Evolutionary conservation across 495 filamentous ascomycete species (phyloP), one percentile per base, ranked within the genome.

Genomic region (Bacidia rubella): DNA sequence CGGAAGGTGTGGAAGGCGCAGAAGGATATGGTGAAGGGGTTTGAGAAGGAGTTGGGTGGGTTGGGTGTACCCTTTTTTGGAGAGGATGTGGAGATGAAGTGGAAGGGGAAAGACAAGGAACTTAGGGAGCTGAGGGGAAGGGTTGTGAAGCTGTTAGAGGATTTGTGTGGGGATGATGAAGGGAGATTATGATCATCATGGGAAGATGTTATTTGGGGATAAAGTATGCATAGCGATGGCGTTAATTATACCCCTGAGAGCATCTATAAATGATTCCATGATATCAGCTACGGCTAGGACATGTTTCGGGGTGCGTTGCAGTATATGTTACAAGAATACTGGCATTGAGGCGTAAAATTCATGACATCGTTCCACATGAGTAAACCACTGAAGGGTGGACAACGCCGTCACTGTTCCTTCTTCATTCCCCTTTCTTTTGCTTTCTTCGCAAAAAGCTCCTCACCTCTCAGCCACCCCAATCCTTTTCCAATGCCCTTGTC

Each of bases 391-490:
- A 35, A 7, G 29, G 29, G 15, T 44, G 5, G 12, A 15, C 11
- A 50, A 50, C 1, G 27, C 47, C 15, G 29, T 32, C 47, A 50
- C 38, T 61, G 63, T 51, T 51, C 60, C 60, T 62, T 66, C 47
- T 59, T 63, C 54, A 66, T 62, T 60, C 59, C 50, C 15, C 53
- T 61, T 29, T 60, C 54, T 40, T 66, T 65, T 9, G 68, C 60
- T 11, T 65, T 68, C 63, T 81, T 79, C 21, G 66, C 65, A 57
- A 75, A 78, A 15, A 55, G 24, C n/a, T 80, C 80, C 55, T 86
- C 79, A 0, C 90, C 90, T 51, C 85, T 77, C 54, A 89, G 62
- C 74, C 81, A 82, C 24, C 79, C 78, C 29, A 97, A 63, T 0
- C 74, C 81, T 68, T 84, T 94, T 55, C 88, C 70, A 19, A 73